Evolutionary conservation across 495 filamentous ascomycete species (phyloP), one percentile per base, ranked within the genome.

Genomic region (Penicillium turbatum): DNA sequence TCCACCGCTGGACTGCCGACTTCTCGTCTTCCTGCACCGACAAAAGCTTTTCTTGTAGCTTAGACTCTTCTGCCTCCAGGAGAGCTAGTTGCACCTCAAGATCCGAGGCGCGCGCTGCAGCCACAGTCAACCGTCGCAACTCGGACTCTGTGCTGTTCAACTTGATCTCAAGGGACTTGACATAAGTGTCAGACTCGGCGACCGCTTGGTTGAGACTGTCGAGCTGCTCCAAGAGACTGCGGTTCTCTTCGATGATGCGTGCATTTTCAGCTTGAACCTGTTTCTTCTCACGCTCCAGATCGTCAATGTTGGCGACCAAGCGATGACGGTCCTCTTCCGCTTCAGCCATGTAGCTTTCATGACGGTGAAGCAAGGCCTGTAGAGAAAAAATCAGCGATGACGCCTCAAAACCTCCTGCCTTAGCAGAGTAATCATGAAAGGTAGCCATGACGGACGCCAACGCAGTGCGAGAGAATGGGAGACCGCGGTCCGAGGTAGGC

Each of bases 301-400:
- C 73, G 51, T 88, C 85, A 59, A 97, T 88, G 38, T 77, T 87
- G 34, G 75, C 70, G 11, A 78, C 75, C 74, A 95, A 82, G 29
- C 82, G 82, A 39, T 71, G 68, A 13, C 93, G 85, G 62, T 96
- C 89, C 47, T 84, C 80, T 75, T 95, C 90, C 46, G 90, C 87
- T 64, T 96, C 89, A 16, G 83, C 86, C 77, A 96, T 89, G 68
- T 95, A 96, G 35, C 85, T 82, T 72, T 97, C 92, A 80, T 97
- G 92, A 51, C 92, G 88, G 45, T 86, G 83, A 15, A 98, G 82
- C 34, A 98, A 76, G 31, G 92, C 89, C 92, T 97, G 86, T 48
- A 90, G 71, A 36, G 84, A 69, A 72, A 87, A 88, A 15, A 82
- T 90, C 71, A 90, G 85, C 72, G 79, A 80, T 41, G 71, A 74